Evolutionary conservation across 768 basidiomycete species (phyloP).

Genomic region (Mycena haematopus): DNA sequence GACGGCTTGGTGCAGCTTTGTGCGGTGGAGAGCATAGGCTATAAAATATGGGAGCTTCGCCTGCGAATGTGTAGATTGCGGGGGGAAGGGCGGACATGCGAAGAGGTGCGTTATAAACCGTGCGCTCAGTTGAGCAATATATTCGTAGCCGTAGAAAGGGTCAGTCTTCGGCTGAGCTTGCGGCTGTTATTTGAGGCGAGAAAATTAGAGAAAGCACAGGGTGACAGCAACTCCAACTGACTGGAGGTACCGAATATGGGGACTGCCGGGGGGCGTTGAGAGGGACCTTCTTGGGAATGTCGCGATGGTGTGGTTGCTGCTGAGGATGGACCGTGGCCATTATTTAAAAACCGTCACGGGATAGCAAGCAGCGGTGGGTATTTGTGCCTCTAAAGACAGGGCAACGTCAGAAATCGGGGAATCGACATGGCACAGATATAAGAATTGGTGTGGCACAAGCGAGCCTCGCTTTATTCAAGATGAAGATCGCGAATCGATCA

Average conservation of each 20-base stretch:
- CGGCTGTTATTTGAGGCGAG: conserved; percentile 32
- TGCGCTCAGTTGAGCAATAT: conserved; percentile 68
- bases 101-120: conserved; percentile 88
- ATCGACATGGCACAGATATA: conserved; percentile 20
- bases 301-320: conserved; percentile 25
- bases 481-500: conserved; percentile 1
- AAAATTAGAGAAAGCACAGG: conserved; percentile 10
- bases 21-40: conserved; percentile 87
- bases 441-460: conserved; percentile 5
- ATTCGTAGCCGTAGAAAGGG: conserved; percentile 80
- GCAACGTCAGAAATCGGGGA: conserved; percentile 24
- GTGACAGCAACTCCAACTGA: conserved; percentile 15
- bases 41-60: conserved; percentile 79
- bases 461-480: conserved; percentile 8
- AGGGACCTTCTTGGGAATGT: conserved; percentile 27
- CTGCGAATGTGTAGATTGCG: conserved; percentile 59
- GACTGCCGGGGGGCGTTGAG: conserved; percentile 21
- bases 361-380: conserved; percentile 14
- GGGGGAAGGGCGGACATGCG: conserved; percentile 84
- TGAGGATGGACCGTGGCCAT: conserved; percentile 29
- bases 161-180: conserved; percentile 46
- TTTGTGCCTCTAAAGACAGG: conserved; percentile 24
- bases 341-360: conserved; percentile 22
- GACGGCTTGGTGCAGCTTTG: conserved; percentile 73
- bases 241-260: conserved; percentile 30